Percentiles rank a stretch among this genome's conserved stretches.
These are phyloP conservation scores for Penicillium aurantiogriseum DNA, from an alignment of 2,329 filamentous ascomycete species.

Conservation along the genomic window DNA sequence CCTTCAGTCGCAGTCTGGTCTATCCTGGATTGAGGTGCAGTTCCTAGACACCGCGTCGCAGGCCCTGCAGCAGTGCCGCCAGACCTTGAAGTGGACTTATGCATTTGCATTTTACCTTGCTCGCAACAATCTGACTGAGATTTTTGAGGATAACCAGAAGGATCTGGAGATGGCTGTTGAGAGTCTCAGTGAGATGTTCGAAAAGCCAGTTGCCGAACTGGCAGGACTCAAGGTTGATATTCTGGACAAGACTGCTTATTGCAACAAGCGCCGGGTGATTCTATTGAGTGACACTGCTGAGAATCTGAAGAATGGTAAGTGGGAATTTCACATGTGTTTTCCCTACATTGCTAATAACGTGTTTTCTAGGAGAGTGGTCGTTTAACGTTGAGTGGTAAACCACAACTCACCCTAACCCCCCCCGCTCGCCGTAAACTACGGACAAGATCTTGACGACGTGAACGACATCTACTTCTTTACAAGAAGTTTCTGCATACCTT, in stretches of 20 bases:
- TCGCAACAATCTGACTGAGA: constrained; percentile 91
- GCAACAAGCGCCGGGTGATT: constrained; percentile 87
- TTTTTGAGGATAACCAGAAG: constrained; percentile 98
- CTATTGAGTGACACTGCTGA: constrained; percentile 89
- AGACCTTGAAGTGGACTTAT: constrained; percentile 99
- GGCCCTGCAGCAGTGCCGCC: constrained; percentile 91
- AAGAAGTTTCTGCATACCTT: neutral
- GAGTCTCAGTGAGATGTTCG: constrained; percentile 97
- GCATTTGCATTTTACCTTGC: constrained; percentile 98
- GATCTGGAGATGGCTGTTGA: constrained; percentile 97
- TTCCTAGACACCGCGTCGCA: constrained; percentile 92
- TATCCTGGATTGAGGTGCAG: constrained; percentile 99
- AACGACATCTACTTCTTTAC: constrained; percentile 10
- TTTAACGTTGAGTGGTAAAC: constrained; percentile 46
- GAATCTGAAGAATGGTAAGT: constrained; percentile 79
- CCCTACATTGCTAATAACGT: neutral
- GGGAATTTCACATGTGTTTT: neutral
- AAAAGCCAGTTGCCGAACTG: constrained; percentile 88
- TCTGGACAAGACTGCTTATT: constrained; percentile 97
- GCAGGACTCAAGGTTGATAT: constrained; percentile 91
- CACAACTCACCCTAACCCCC: neutral
- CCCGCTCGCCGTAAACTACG: neutral
- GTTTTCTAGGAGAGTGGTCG: constrained; percentile 42
- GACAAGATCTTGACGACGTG: constrained; percentile 25
- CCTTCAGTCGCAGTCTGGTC: constrained; percentile 85